Evolutionary conservation across 2,329 filamentous ascomycete species (phyloP).

Genomic region (Clarireedia hainanense): DNA sequence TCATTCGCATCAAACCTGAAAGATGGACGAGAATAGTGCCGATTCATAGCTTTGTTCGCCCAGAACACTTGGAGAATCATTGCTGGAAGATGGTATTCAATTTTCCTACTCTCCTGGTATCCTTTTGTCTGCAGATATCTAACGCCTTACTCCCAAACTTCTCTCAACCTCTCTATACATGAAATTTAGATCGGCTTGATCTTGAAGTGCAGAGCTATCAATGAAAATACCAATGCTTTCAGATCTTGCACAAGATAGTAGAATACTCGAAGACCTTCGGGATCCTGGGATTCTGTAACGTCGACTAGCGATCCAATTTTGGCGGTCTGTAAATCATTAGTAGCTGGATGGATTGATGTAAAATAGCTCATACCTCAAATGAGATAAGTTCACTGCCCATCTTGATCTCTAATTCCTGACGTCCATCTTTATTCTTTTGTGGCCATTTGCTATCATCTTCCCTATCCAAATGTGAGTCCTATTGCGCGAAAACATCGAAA

Average conservation of each 20-base stretch:
- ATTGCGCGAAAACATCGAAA: not conserved
- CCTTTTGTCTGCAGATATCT: conserved; percentile 14
- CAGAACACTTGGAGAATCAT: not conserved
- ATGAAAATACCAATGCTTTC: conserved; percentile 91
- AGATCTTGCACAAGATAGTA: conserved; percentile 98
- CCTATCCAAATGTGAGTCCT: conserved; percentile 40
- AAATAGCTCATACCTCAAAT: conserved; percentile 62
- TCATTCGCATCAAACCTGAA: too few relatives aligned
- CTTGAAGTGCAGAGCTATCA: conserved; percentile 98
- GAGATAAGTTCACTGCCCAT: conserved; percentile 94
- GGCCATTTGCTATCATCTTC: conserved; percentile 99
- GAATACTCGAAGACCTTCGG: conserved; percentile 91
- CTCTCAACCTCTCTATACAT: not conserved
- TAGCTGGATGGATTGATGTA: not conserved
- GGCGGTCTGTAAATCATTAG: conserved; percentile 58
- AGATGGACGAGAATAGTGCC: too few relatives aligned
- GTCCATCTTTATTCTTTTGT: conserved; percentile 97
- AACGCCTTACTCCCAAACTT: conserved; percentile 25
- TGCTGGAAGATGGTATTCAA: not conserved
- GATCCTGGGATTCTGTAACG: conserved; percentile 91
- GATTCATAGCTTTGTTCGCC: too few relatives aligned
- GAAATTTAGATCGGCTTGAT: conserved; percentile 62
- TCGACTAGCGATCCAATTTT: conserved; percentile 97
- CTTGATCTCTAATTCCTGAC: conserved; percentile 92
- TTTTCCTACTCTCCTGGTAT: conserved; percentile 24